phyloP scores from a whole-genome alignment of 148 eudicot genomes.

The Fallopia convolvulus region DNA sequence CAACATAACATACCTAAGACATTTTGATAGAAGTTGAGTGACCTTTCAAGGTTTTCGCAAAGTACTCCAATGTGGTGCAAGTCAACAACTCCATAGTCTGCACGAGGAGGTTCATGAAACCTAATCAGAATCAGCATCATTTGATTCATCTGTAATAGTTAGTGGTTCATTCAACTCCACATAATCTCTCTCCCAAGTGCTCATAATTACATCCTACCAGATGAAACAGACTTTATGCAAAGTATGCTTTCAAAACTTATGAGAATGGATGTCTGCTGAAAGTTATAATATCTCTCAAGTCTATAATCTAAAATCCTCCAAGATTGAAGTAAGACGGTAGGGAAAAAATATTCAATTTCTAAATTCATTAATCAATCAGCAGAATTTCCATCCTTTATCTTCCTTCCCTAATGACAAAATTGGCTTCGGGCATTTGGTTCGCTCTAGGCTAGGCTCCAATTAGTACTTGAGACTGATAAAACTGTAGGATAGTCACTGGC shows the following conservation, averaged over 20 bases:
- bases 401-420: too few relatives aligned
- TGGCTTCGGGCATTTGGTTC: too few relatives aligned
- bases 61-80: slow-evolving; percentile 93
- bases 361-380: too few relatives aligned
- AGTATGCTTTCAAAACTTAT: not conserved
- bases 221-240: not conserved
- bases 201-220: not conserved
- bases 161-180: not conserved
- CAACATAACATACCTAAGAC: slow-evolving; percentile 46
- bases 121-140: not conserved
- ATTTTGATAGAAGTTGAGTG: slow-evolving; percentile 89
- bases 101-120: slow-evolving; percentile 15
- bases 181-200: not conserved
- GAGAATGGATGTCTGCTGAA: not conserved
- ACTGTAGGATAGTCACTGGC: not conserved
- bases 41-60: slow-evolving; percentile 90
- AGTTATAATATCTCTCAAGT: not conserved
- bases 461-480: not conserved
- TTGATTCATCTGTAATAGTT: not conserved
- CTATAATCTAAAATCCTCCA: not conserved
- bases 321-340: too few relatives aligned
- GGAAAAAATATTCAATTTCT: too few relatives aligned
- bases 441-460: too few relatives aligned
- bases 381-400: too few relatives aligned
- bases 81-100: slow-evolving; percentile 84